Evolutionary conservation across 2,329 filamentous ascomycete genomes (phyloP).

Genomic region (Chaetoscypha palmicola): DNA sequence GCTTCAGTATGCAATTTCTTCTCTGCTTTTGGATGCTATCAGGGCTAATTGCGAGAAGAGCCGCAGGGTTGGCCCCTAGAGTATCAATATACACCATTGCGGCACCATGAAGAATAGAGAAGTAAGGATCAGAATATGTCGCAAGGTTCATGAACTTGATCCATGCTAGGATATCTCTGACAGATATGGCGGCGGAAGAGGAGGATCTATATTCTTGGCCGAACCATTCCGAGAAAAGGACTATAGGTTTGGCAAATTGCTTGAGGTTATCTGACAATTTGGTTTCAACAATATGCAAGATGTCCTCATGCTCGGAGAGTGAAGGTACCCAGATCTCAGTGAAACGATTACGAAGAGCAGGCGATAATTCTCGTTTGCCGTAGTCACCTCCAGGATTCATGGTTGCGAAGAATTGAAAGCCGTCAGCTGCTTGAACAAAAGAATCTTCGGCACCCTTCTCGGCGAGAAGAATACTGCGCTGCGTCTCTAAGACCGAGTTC

Average conservation of each 20-base stretch:
- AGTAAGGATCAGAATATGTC: slow-evolving; percentile 36
- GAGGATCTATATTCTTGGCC: slow-evolving; percentile 71
- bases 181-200: slow-evolving; percentile 71
- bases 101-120: slow-evolving; percentile 71
- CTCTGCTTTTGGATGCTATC: slow-evolving; percentile 66
- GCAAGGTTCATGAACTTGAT: slow-evolving; percentile 76
- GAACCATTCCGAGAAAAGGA: slow-evolving; percentile 91
- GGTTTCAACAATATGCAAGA: slow-evolving; percentile 74
- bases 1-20: slow-evolving; percentile 61
- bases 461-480: slow-evolving; percentile 77
- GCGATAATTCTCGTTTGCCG: slow-evolving; percentile 94
- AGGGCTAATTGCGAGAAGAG: slow-evolving; percentile 66
- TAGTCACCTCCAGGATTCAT: slow-evolving; percentile 99
- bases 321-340: slow-evolving; percentile 98
- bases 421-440: slow-evolving; percentile 64
- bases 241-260: slow-evolving; percentile 59
- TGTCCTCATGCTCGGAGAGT: slow-evolving; percentile 75
- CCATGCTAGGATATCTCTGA: slow-evolving; percentile 90
- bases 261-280: slow-evolving; percentile 58
- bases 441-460: slow-evolving; percentile 88
- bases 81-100: slow-evolving; percentile 95
- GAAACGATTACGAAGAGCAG: slow-evolving; percentile 89
- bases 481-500: slow-evolving; percentile 91
- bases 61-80: slow-evolving; percentile 89
- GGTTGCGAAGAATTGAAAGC: slow-evolving; percentile 94